Base-by-base conservation (phyloP, 2,329 filamentous ascomycete species). In the Ascocoryne sarcoides region DNA sequence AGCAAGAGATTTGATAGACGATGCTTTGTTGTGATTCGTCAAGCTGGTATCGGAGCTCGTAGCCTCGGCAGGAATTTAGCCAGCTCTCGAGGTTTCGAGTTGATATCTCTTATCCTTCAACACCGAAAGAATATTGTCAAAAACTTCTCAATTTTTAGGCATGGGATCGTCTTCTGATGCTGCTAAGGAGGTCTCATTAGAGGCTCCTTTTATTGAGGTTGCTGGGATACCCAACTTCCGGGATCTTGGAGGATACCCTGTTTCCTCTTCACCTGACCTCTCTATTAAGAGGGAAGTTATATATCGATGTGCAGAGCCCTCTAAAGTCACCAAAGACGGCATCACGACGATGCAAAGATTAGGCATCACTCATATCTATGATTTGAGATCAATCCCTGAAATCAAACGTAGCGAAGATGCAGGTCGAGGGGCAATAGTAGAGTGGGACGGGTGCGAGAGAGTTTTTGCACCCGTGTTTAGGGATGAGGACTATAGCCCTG, bases 221-320 rank as follows among this genome's bases (percentile, higher is more conserved):
- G 62, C 68, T 2, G 79, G 79, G 15, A 67, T 85, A 26, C 67
- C 66, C 46, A 86, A 87, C 62, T 79, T 86, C 56, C 72, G 82
- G 40, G 79, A 84, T 56, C 63, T 82, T 18, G 79, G 79, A 47
- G 76, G 76, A 32, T 76, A 79, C 48, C 63, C 69, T 8, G 56
- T 74, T 33, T 42, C 59, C 18, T 51, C 47, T 3, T 42, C 52
- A 10, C 53, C 58, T 8, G 52, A 40, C 37, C 63, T 59, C 55
- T 62, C 59, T 38, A 57, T 84, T 45, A 69, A 71, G 18, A 63
- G 63, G 16, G 67, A 69, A 21, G 54, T 78, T 20, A 63, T 83
- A 42, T 89, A 76, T 62, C 79, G 85, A 42, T 78, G 77, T 36
- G 83, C 79, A 2, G 81, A 86, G 49, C 76, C 81, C 12, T 74